Evolutionary conservation across 2,329 filamentous ascomycete species (phyloP).

Genomic region (Penicillium freii): DNA sequence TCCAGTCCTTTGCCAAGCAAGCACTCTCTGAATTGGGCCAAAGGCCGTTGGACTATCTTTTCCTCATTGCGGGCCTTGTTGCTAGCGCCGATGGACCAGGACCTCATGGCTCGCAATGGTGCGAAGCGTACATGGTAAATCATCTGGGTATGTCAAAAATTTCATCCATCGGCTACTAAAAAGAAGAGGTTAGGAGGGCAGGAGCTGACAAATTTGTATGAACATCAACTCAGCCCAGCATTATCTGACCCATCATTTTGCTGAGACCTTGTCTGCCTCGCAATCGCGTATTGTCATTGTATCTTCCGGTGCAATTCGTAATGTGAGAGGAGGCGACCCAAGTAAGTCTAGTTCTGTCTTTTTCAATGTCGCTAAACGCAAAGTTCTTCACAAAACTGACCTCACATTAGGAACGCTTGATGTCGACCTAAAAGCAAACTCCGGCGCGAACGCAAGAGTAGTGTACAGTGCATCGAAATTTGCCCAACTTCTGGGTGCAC

Average conservation of each 20-base stretch:
- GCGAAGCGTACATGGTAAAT: slow-evolving; percentile 23
- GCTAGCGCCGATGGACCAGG: slow-evolving; percentile 18
- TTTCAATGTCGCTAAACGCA: background rate
- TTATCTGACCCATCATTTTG: slow-evolving; percentile 21
- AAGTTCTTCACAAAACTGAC: background rate
- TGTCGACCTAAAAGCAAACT: slow-evolving; percentile 23
- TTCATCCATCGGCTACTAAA: background rate
- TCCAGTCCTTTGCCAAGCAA: slow-evolving; percentile 22
- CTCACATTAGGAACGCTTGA: slow-evolving; percentile 23
- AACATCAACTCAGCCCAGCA: slow-evolving; percentile 17
- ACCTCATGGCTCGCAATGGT: slow-evolving; percentile 28
- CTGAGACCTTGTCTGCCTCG: slow-evolving; percentile 19
- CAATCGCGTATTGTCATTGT: slow-evolving; percentile 25
- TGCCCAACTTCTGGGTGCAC: slow-evolving; percentile 22
- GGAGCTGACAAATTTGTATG: background rate
- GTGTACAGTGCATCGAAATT: slow-evolving; percentile 30
- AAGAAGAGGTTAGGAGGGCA: background rate
- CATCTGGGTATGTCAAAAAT: slow-evolving; percentile 19
- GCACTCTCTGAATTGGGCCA: slow-evolving; percentile 19
- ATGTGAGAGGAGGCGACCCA: slow-evolving; percentile 20
- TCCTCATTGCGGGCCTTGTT: slow-evolving; percentile 21
- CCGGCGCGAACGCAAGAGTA: slow-evolving; percentile 15
- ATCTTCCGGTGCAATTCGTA: slow-evolving; percentile 27
- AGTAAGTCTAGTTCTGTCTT: slow-evolving; percentile 10
- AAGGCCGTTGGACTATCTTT: slow-evolving; percentile 19